Base-by-base conservation (phyloP, 2,329 filamentous ascomycete species). In the Knufia petricola region DNA sequence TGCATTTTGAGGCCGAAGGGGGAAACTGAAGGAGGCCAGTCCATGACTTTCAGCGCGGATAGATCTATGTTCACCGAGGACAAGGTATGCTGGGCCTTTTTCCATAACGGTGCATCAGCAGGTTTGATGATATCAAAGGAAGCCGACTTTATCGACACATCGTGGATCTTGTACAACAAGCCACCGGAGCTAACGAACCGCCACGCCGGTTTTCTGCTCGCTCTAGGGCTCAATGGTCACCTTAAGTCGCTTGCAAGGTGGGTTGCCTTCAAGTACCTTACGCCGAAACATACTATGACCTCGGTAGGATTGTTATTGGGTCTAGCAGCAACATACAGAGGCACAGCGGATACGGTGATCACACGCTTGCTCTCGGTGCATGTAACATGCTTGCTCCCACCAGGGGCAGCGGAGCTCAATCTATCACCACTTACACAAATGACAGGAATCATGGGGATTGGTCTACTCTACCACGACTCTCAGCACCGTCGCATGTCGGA, bases 241-340 rank as follows among this genome's bases (percentile, higher is more conserved):
- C 72, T 98, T n/a, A 92, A 87, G 58, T 84, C 81, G 6, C 78
- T 98, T 23, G 92, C 92, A 2, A 96, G 96, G 69, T 98, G 92
- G 90, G 84, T 98, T 37, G 90, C 89, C 7, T 98, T 96, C 76
- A 96, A 95, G 62, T 98, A 98, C 58, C 72, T 98, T n/a, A 98
- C 92, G 0, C 90, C 92, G 1, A 98, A 98, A 61, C 94, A 98
- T 65, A 94, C 89, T 21, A 98, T 98, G 92, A 96, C 92, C 20
- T 96, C 92, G 1, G 90, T 98, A 48, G 92, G 92, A 8, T 73
- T 98, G n/a, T 74, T 98, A 2, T 74, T 98, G 0, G 92, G 92
- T 1, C 73, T 98, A 15, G 89, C 92, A 7, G 92, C 87, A 21
- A 96, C 92, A 1, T 94, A 95, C 62, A 75, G 95, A 57, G 92